Base-by-base conservation (phyloP, 495 filamentous ascomycete species). In the Platismatia glauca region DNA sequence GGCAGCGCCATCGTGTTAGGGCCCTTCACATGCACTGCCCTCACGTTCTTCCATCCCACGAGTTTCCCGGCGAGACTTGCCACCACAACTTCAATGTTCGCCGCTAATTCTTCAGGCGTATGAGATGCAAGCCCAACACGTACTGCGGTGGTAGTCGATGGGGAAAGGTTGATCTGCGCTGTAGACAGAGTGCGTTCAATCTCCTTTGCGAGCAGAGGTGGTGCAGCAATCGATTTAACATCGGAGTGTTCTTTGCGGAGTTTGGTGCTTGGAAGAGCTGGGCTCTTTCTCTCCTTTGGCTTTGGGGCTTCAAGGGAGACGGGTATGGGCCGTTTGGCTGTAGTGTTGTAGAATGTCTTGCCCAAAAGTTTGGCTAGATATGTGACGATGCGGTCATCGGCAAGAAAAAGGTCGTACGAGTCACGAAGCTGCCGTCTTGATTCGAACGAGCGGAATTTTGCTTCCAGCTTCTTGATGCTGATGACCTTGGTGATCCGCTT, bases 351-450 rank as follows among this genome's bases (percentile, higher is more conserved):
- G 77, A 97, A 96, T 0, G 81, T 82, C 76, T 95, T 96, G 50
- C 93, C 94, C 0, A 97, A 82, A 3, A 84, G 76, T 31, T 79
- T 79, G 22, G 90, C 88, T n/a, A 97, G 78, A 63, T 81, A 82
- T 63, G 84, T 89, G 64, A 90, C 78, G 61, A 96, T 86, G 27
- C 90, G 79, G 68, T 92, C 87, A 72, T 97, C 91, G 34, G 85
- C 90, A 34, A 97, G 78, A 77, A 97, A 96, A 48, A 96, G 74
- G 71, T 91, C 89, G 74, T 96, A 87, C 65, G 95, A 89, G 55
- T 82, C 77, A 57, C 85, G 80, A n/a, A 98, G 79, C 72, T 93
- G 89, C 53, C 94, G 81, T 70, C 88, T 87, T 59, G 81, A 84
- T 78, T 98, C 94, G 75, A 88, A 97, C 55, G 85, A 78, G 75